Conservation (phyloP, 192 early-diverging fungal genomes). For the Mortierella claussenii region DNA sequence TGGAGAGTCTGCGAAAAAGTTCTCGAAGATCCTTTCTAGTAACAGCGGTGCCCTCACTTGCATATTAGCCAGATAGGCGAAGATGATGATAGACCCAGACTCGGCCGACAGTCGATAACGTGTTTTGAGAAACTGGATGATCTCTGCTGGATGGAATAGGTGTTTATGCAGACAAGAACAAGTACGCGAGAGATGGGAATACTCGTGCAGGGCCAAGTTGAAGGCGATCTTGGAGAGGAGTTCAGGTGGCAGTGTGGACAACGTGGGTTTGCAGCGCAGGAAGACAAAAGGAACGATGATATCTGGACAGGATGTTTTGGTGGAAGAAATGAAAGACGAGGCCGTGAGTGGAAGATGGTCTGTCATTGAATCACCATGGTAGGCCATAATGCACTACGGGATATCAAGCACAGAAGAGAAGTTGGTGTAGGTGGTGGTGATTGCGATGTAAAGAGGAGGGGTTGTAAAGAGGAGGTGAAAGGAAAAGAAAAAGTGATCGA, state of each 20-base stretch:
- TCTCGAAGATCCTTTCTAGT: slow-evolving; percentile 56
- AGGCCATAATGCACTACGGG: no score
- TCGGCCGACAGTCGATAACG: slow-evolving; percentile 52
- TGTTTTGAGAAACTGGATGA: slow-evolving; percentile 51
- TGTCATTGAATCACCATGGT: no score
- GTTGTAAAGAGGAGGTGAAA: background rate
- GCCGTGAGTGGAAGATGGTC: no score
- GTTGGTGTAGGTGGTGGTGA: no score
- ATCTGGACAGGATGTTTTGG: background rate
- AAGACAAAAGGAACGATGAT: slow-evolving; percentile 11
- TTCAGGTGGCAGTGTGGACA: slow-evolving; percentile 45
- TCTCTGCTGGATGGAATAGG: slow-evolving; percentile 49
- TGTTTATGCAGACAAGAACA: slow-evolving; percentile 26
- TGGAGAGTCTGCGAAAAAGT: slow-evolving; percentile 53
- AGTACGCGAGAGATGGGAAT: slow-evolving; percentile 46
- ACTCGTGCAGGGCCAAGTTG: slow-evolving; percentile 42
- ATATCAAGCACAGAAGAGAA: no score
- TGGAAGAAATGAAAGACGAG: background rate
- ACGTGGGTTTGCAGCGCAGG: slow-evolving; percentile 19
- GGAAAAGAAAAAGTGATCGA: background rate
- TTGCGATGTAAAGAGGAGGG: no score
- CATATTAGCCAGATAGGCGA: slow-evolving; percentile 56
- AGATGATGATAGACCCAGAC: slow-evolving; percentile 56
- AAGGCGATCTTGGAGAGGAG: slow-evolving; percentile 43
- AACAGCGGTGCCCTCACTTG: slow-evolving; percentile 46